Base-by-base conservation (phyloP, 2,329 filamentous ascomycete genomes). In the Alternaria ventricosa region DNA sequence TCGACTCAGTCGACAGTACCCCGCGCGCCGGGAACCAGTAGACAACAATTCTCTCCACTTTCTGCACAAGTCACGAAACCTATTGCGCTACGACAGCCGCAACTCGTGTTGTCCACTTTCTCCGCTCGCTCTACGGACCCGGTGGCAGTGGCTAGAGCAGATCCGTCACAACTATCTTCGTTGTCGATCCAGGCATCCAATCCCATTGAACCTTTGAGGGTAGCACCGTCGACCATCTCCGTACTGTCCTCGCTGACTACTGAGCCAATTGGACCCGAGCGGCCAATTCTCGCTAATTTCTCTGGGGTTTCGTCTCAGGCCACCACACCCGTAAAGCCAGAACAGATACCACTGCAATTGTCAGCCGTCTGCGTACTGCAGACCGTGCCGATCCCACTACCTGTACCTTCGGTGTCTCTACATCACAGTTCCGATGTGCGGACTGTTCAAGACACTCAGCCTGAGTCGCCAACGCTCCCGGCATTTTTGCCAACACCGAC, bases 401-500 rank as follows among this genome's bases (percentile, higher is more conserved):
- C 60, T 23, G 30, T 56, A 10, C 15, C 50, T 20, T 28, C 60
- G 13, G 57, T 33, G 23, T 57, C 68, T 18, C 27, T 63, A 30
- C 67, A 76, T 54, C 36, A 58, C 13, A 66, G 76, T 55, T 79
- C 76, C 13, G 67, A 69, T 55, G 70, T 78, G 15, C 72, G 63
- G 30, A 72, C 70, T 13, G 53, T 78, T 23, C 77, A 77, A 20
- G 69, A 75, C 30, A 70, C 69, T n/a, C 73, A 77, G 56, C 76
- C 77, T 27, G 78, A 79, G 60, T 79, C 76, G 18, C 76, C 76
- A 41, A 78, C 74, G 6, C 66, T 77, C 6, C 75, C 78, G 18
- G 55, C 71, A 10, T 76, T 77, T 65, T 63, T 79, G 6, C 75
- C 75, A 13, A 74, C 68, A 55, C 74, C 74, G n/a, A 51, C 49